Conservation (phyloP, 345 rosid species). For the Brassica cretica region DNA sequence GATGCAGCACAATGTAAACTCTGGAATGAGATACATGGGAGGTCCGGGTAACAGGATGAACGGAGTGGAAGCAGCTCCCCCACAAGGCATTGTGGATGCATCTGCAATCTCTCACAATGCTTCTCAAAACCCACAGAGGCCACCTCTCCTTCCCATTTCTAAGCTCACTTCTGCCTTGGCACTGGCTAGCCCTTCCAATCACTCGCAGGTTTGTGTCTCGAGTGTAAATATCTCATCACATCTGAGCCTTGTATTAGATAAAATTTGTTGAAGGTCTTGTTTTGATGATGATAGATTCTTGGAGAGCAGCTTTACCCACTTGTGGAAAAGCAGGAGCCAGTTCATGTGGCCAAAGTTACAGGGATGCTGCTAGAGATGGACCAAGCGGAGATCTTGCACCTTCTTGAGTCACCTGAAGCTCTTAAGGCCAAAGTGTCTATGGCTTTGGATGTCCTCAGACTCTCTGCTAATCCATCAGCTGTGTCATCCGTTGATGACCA, state of each 20-base stretch:
- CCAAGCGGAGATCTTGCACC: slow-evolving; percentile 69
- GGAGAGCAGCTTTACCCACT: slow-evolving; percentile 74
- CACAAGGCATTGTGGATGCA: slow-evolving; percentile 49
- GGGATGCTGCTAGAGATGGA: slow-evolving; percentile 88
- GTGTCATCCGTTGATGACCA: slow-evolving; percentile 44
- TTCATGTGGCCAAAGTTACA: slow-evolving; percentile 60
- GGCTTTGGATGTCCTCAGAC: slow-evolving; percentile 64
- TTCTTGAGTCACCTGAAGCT: slow-evolving; percentile 72
- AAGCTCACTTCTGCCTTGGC: slow-evolving; percentile 63
- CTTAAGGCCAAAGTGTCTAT: slow-evolving; percentile 64
- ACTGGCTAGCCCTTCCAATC: slow-evolving; percentile 44
- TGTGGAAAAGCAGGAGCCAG: slow-evolving; percentile 59
- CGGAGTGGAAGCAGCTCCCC: slow-evolving; percentile 40
- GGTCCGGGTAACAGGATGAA: slow-evolving; percentile 43
- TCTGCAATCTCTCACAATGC: slow-evolving; percentile 41
- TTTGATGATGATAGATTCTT: slow-evolving; percentile 49
- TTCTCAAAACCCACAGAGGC: slow-evolving; percentile 28
- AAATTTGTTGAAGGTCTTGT: background rate
- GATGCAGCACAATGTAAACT: slow-evolving; percentile 40
- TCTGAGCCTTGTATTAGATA: background rate
- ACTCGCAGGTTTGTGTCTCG: slow-evolving; percentile 36
- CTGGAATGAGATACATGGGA: slow-evolving; percentile 51
- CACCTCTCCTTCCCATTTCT: slow-evolving; percentile 33
- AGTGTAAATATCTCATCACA: background rate
- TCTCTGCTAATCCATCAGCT: slow-evolving; percentile 32